Base-by-base conservation (phyloP, 2,329 filamentous ascomycete species). In the Tolypocladium guangdongense region DNA sequence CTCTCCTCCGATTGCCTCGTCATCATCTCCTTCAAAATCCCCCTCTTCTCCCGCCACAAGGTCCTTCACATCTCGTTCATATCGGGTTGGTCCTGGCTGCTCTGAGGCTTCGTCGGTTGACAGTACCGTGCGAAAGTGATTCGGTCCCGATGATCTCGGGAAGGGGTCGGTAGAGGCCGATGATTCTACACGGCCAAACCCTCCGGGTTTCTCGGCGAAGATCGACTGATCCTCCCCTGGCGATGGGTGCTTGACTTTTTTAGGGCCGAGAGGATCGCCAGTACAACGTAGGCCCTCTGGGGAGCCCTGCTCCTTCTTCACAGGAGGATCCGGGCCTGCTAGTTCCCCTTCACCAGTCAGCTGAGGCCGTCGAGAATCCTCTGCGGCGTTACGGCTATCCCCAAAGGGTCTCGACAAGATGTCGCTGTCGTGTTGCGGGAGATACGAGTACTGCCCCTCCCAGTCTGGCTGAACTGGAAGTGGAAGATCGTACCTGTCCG, bases 401-500 rank as follows among this genome's bases (percentile, higher is more conserved):
- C 72, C 71, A 59, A 74, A 77, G 16, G 72, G 53, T 55, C 73
- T 73, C 47, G 72, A 64, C 59, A 76, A 78, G 52, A 74, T 66
- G 55, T 63, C 70, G 61, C 64, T 72, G 54, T 76, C 75, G 43
- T 67, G 67, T 20, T 73, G 71, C 33, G 75, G 68, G 54, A 77
- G 66, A 60, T 77, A 78, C 27, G 76, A 73, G 65, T 78, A 78
- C 64, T 78, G 75, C 56, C 74, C 74, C 65, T 78, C 77, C 78
- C 78, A 81, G 67, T 78, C 76, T 60, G 77, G 71, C 71, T 78
- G 76, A 63, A 77, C 74, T 62, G 76, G 74, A 66, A 77, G 66
- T 59, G 75, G 73, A 56, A 73, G 63, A 63, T 77, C 74, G 69
- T 76, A 80, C 62, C 71, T 66, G 69, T 75, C 78, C 71, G 78